A percentile compares a stretch with the other conserved stretches of the same genome.
Conservation (phyloP, 441 rosid species). For the Populus hybrid region DNA sequence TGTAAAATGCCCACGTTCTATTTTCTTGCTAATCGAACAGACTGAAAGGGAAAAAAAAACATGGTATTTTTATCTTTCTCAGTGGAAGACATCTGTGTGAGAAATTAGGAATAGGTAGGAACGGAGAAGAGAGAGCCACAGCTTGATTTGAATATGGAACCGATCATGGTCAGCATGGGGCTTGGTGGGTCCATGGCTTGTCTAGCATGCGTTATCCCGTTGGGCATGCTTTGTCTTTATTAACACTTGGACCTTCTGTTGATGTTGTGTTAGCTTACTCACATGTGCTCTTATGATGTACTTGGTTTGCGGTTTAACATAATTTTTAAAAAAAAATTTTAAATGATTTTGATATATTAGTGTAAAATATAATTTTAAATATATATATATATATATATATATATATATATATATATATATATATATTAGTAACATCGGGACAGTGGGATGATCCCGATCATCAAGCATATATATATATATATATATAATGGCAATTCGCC, state of each 20-base stretch:
- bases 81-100: neutral
- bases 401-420: too few species aligned
- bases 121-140: neutral
- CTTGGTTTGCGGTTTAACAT: too few species aligned
- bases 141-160: neutral
- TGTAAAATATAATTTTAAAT: too few species aligned
- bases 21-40: neutral
- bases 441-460: too few species aligned
- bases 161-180: constrained; percentile 22
- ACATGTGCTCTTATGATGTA: constrained; percentile 20
- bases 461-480: too few species aligned
- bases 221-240: constrained; percentile 50
- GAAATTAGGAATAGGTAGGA: neutral
- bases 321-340: too few species aligned
- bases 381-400: too few species aligned
- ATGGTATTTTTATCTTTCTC: too few species aligned
- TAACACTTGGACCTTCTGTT: constrained; percentile 5
- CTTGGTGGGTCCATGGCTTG: constrained; percentile 44
- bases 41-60: too few species aligned
- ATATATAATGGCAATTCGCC: too few species aligned
- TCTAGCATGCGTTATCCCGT: constrained; percentile 57
- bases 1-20: neutral
- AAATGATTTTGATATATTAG: too few species aligned
- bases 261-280: constrained; percentile 2
- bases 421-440: too few species aligned